Percentiles rank a stretch among this genome's conserved stretches.
Evolutionary conservation across 306 rosid species (phyloP).

Genomic region (Erythrophleum fordii): DNA sequence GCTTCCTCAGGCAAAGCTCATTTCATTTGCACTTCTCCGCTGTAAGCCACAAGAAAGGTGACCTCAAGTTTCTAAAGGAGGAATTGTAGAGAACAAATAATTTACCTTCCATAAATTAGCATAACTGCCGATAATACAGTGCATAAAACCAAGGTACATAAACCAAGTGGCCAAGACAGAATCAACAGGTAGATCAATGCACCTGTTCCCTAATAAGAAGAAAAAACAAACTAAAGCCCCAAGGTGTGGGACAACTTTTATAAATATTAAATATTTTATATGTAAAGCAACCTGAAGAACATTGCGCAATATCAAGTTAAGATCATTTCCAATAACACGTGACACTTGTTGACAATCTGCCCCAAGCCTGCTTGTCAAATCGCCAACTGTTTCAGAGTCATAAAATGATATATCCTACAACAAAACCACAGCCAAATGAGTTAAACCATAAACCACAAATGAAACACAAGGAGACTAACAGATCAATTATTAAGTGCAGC

Average conservation of each 20-base stretch:
- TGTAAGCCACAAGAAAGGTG: constrained; percentile 26
- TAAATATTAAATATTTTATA: constrained; percentile 18
- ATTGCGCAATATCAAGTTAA: constrained; percentile 89
- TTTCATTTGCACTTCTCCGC: not conserved
- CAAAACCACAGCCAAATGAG: constrained; percentile 51
- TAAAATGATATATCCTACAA: constrained; percentile 97
- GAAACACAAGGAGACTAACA: constrained; percentile 26
- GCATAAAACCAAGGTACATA: constrained; percentile 77
- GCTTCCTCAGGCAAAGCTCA: constrained; percentile 11
- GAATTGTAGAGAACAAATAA: constrained; percentile 32
- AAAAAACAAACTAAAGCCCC: constrained; percentile 35
- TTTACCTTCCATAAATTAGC: constrained; percentile 84
- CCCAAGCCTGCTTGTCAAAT: constrained; percentile 98
- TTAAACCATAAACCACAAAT: constrained; percentile 38
- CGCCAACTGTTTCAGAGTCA: constrained; percentile 95
- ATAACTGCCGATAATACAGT: constrained; percentile 70
- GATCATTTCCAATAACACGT: constrained; percentile 95
- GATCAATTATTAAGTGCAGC: constrained; percentile 30
- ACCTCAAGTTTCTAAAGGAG: constrained; percentile 25
- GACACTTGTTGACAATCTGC: constrained; percentile 99
- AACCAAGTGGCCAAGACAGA: constrained; percentile 94
- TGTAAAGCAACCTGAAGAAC: constrained; percentile 72
- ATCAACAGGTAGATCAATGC: constrained; percentile 76
- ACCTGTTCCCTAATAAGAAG: constrained; percentile 73
- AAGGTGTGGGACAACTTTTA: constrained; percentile 22